Percentiles rank a stretch among this genome's conserved stretches.
Conservation (phyloP, 441 rosid genomes). For the Erodium trifolium region DNA sequence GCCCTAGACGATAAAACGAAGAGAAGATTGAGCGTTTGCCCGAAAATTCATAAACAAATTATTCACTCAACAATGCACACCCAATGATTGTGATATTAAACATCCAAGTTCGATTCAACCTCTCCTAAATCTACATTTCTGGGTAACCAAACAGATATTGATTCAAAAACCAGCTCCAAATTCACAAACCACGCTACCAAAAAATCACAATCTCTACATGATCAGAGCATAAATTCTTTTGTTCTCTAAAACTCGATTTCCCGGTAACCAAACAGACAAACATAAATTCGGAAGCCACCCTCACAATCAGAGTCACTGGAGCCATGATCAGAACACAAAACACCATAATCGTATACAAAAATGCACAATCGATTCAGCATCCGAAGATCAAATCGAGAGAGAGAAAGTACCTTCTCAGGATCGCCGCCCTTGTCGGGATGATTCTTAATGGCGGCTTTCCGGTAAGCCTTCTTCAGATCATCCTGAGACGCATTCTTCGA, state of each 20-base stretch:
- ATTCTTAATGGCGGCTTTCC: constrained; percentile 27
- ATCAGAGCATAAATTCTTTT: background rate
- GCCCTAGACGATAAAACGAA: too few relatives aligned
- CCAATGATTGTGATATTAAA: background rate
- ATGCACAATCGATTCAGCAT: background rate
- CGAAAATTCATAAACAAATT: background rate
- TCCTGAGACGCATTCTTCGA: constrained; percentile 25
- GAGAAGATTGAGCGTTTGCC: too few relatives aligned
- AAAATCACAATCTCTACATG: background rate
- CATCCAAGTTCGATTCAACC: background rate
- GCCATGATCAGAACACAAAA: background rate
- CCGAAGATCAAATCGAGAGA: background rate
- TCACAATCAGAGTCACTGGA: background rate
- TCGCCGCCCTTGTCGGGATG: constrained; percentile 29
- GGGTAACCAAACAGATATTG: background rate
- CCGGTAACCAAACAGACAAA: background rate
- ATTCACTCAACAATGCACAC: background rate
- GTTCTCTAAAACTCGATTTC: background rate
- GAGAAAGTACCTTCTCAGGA: constrained; percentile 22
- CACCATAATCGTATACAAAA: background rate
- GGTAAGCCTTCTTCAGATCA: constrained; percentile 25
- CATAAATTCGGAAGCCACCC: background rate
- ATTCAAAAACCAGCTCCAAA: background rate
- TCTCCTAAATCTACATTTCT: background rate
- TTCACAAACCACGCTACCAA: background rate